phyloP scores from a whole-genome alignment of 225 moss, liverwort and hornwort genomes.

The Anthoceros angustus region DNA sequence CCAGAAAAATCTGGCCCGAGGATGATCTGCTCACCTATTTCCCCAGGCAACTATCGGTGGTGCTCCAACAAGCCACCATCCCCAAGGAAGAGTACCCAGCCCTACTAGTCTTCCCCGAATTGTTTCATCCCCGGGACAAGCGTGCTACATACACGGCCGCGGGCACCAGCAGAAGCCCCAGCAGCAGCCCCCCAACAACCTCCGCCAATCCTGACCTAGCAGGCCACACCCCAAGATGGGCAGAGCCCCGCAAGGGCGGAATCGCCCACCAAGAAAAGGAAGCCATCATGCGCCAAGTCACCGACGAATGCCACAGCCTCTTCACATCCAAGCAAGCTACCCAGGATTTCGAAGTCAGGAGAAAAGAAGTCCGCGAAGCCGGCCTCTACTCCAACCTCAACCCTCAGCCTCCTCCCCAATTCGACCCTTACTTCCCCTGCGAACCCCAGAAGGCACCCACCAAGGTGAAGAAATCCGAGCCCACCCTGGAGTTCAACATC shows the following conservation, averaged over 20 bases:
- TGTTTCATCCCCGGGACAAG: background rate
- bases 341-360: too few species aligned
- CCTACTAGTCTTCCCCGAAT: background rate
- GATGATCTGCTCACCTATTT: background rate
- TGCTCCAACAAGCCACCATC: background rate
- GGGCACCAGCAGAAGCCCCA: background rate
- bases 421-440: background rate
- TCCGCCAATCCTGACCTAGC: background rate
- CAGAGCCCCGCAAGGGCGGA: too few species aligned
- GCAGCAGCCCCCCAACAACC: background rate
- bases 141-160: background rate
- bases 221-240: too few species aligned
- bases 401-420: background rate
- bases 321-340: too few species aligned
- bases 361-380: too few species aligned
- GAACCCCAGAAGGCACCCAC: background rate
- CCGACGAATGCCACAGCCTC: too few species aligned
- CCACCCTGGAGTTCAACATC: slow-evolving; percentile 3
- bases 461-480: background rate
- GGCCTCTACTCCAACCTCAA: too few species aligned
- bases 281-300: too few species aligned
- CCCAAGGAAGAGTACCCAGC: background rate
- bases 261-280: too few species aligned
- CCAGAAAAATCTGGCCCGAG: background rate
- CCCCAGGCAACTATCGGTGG: background rate